Evolutionary conservation across 164 flowering plant genomes (phyloP).

Genomic region (Dillenia suffruticosa): DNA sequence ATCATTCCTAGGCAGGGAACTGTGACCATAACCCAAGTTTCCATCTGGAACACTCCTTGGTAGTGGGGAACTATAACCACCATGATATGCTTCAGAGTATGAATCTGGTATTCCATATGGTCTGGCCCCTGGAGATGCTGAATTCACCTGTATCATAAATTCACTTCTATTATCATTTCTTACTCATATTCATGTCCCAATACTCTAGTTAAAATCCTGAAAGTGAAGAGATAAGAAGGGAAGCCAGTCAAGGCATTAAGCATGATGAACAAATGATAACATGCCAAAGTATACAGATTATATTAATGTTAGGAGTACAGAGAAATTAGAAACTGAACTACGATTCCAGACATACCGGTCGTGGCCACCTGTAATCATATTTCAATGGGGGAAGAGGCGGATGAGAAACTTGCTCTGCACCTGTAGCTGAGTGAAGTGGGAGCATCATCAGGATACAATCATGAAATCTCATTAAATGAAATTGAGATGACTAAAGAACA

Average conservation of each 20-base stretch:
- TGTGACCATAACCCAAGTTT: conserved; percentile 2
- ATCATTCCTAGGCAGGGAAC: conserved; percentile 8
- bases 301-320: neutral
- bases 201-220: neutral
- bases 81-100: conserved; percentile 8
- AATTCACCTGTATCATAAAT: conserved; percentile 16
- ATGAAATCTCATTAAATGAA: neutral
- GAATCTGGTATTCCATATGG: conserved; percentile 11
- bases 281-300: neutral
- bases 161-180: neutral
- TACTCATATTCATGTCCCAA: too few species aligned
- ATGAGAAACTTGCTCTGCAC: conserved; percentile 18
- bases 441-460: conserved; percentile 8
- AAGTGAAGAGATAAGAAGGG: neutral
- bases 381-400: conserved; percentile 10
- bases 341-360: conserved; percentile 17
- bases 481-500: neutral
- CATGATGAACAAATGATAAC: neutral
- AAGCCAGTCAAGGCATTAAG: neutral
- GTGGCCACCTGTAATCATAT: conserved; percentile 11
- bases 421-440: conserved; percentile 17
- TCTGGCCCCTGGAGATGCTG: conserved; percentile 10
- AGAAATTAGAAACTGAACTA: neutral
- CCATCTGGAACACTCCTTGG: conserved; percentile 12
- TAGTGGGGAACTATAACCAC: conserved; percentile 4